Evolutionary conservation across 345 rosid genomes (phyloP).

Genomic region (Eucalyptus dawsonii): DNA sequence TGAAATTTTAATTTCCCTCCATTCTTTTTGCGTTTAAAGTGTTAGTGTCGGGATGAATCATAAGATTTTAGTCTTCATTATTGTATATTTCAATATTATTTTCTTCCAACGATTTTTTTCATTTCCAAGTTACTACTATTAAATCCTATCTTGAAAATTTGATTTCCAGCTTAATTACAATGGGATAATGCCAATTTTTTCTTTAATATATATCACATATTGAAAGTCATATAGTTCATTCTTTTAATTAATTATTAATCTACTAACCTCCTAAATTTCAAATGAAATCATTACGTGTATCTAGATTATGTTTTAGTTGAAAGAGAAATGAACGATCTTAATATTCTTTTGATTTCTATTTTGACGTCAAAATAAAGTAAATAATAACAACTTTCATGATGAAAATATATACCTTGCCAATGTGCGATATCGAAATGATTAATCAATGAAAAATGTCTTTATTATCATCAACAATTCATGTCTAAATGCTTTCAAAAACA

Average conservation of each 20-base stretch:
- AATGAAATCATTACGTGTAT: background rate
- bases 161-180: background rate
- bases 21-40: background rate
- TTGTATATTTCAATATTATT: background rate
- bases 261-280: background rate
- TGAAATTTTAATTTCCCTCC: background rate
- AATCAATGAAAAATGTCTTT: no score
- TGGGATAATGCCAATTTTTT: background rate
- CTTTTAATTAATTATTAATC: background rate
- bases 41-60: background rate
- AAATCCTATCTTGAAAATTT: background rate
- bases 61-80: background rate
- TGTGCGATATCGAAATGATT: no score
- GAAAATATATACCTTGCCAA: no score
- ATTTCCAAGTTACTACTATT: background rate
- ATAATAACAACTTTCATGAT: no score
- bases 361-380: no score
- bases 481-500: no score
- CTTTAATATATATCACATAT: background rate
- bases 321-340: background rate
- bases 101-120: background rate
- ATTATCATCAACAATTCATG: background rate
- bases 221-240: background rate
- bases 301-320: background rate
- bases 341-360: background rate